Conservation (phyloP, 371 early-diverging fungal genomes). For the Mortierella sp. region DNA sequence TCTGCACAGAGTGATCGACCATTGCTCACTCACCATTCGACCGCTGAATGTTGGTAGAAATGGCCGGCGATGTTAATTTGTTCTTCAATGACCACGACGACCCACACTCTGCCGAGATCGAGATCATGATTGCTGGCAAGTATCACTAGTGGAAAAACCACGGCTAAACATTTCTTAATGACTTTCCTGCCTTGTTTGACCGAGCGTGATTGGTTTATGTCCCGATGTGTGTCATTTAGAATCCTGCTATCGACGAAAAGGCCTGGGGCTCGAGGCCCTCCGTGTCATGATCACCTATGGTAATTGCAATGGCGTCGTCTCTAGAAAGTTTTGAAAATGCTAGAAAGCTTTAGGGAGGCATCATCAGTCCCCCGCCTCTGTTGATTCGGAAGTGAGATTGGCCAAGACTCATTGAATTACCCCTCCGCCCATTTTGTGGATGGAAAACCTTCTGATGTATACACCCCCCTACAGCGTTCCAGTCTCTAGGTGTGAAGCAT, state of each 20-base stretch:
- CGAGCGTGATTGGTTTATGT: too few species aligned
- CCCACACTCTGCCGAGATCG: conserved; percentile 84
- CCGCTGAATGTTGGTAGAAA: conserved; percentile 53
- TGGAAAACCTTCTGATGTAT: too few species aligned
- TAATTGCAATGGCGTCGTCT: conserved; percentile 27
- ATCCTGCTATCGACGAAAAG: conserved; percentile 67
- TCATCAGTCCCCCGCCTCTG: too few species aligned
- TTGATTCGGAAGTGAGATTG: too few species aligned
- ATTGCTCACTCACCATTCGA: too few species aligned
- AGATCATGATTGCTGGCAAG: conserved; percentile 93
- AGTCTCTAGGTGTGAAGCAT: conserved; percentile 65
- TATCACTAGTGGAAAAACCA: neutral
- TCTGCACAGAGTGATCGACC: too few species aligned
- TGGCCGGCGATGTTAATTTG: conserved; percentile 96
- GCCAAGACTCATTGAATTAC: too few species aligned
- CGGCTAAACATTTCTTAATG: neutral
- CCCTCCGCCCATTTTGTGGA: too few species aligned
- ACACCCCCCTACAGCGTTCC: conserved; percentile 52
- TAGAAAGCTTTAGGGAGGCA: too few species aligned
- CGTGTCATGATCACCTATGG: conserved; percentile 87
- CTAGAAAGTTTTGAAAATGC: too few species aligned
- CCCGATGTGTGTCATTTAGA: conserved; percentile 41
- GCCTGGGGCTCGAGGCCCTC: conserved; percentile 79
- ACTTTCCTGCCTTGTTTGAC: too few species aligned
- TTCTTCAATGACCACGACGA: conserved; percentile 87